These are phyloP conservation scores for Alternaria triticimaculans DNA, from an alignment of 2,329 filamentous ascomycete genomes.

Conservation along the genomic window DNA sequence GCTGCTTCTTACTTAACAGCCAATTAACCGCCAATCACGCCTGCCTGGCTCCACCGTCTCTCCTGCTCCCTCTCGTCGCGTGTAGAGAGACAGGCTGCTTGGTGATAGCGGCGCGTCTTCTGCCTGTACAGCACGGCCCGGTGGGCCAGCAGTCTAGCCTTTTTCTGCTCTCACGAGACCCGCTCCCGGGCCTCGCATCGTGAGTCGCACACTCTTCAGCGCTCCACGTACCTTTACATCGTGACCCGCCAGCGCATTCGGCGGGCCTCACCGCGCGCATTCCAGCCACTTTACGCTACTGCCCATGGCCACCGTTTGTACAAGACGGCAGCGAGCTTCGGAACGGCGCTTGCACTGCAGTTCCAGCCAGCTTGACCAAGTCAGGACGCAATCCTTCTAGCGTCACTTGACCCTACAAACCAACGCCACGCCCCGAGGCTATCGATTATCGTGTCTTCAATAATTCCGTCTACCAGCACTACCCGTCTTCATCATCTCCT, in stretches of 20 bases:
- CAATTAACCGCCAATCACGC: constrained; percentile 33
- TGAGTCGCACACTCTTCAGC: constrained; percentile 24
- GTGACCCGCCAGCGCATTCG: constrained; percentile 28
- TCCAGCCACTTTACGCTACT: constrained; percentile 25
- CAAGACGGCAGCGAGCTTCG: constrained; percentile 28
- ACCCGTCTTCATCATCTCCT: constrained; percentile 11
- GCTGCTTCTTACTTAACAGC: constrained; percentile 22
- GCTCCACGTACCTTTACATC: constrained; percentile 28
- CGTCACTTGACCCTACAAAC: constrained; percentile 38
- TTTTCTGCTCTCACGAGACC: constrained; percentile 43
- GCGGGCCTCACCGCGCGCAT: constrained; percentile 19
- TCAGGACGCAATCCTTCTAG: constrained; percentile 32
- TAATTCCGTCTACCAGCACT: constrained; percentile 16
- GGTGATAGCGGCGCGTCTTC: constrained; percentile 10
- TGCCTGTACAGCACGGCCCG: constrained; percentile 35
- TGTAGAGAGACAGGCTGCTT: constrained; percentile 12
- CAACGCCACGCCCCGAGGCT: constrained; percentile 17
- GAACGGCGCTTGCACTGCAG: constrained; percentile 27
- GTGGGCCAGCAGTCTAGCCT: constrained; percentile 35
- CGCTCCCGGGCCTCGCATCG: constrained; percentile 30
- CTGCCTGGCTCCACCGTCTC: not conserved
- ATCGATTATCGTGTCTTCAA: constrained; percentile 13
- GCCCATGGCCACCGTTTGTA: constrained; percentile 28
- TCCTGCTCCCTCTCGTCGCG: constrained; percentile 6
- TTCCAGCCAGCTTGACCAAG: constrained; percentile 28